Evolutionary conservation across 1,284 basidiomycete genomes (phyloP).

Genomic region (Ceratorhiza oryzae-sativae): DNA sequence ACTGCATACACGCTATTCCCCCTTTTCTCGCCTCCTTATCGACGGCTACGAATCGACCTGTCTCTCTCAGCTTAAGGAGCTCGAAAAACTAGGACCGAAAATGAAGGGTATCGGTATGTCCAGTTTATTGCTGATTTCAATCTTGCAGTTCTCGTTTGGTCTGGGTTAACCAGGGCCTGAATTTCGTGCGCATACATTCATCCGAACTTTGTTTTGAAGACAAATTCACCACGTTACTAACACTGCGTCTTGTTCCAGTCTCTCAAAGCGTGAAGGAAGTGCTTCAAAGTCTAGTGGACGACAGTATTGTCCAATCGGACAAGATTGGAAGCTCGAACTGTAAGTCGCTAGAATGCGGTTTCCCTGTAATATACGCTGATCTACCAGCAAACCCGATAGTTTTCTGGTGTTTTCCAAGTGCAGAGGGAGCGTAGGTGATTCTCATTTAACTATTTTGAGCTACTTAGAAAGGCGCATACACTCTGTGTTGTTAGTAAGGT

Average conservation of each 20-base stretch:
- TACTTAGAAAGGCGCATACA: not conserved
- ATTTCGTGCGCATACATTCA: not conserved
- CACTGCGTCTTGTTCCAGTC: conserved; percentile 56
- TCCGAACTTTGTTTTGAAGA: too few species aligned
- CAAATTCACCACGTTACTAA: not conserved
- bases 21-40: not conserved
- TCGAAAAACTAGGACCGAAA: conserved; percentile 84
- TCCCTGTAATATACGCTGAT: not conserved
- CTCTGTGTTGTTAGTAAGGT: conserved; percentile 60
- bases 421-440: conserved; percentile 59
- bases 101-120: conserved; percentile 82
- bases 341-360: conserved; percentile 51
- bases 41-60: not conserved
- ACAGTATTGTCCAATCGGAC: conserved; percentile 80
- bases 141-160: too few species aligned
- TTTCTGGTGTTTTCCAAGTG: conserved; percentile 92
- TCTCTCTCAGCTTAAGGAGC: conserved; percentile 76
- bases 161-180: too few species aligned
- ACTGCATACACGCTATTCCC: too few species aligned
- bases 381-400: conserved; percentile 57
- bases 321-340: conserved; percentile 94
- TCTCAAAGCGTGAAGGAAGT: conserved; percentile 89
- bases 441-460: not conserved
- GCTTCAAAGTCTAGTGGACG: conserved; percentile 81
- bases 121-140: too few species aligned